A percentile compares a stretch with the other conserved stretches of the same genome.
Evolutionary conservation across 768 basidiomycete genomes (phyloP).

Genomic region (Chiua virens): DNA sequence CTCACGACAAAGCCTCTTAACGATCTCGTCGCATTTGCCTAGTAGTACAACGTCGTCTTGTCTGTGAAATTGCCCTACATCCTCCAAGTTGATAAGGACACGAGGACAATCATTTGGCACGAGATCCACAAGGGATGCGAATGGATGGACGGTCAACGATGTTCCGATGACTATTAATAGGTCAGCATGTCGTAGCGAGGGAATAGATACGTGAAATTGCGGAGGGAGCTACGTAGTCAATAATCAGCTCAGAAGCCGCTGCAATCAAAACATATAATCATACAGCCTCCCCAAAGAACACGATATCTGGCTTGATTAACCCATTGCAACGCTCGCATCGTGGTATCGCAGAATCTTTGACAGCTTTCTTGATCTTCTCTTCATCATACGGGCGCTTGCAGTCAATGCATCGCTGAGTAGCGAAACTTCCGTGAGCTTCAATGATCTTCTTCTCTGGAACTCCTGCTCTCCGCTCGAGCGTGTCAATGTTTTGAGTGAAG

Average conservation of each 20-base stretch:
- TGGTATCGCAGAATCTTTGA: slow-evolving; percentile 58
- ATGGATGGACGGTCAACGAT: slow-evolving; percentile 83
- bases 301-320: slow-evolving; percentile 90
- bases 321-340: slow-evolving; percentile 68
- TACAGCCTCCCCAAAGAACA: slow-evolving; percentile 86
- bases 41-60: slow-evolving; percentile 63
- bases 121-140: slow-evolving; percentile 70
- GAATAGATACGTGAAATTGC: slow-evolving; percentile 59
- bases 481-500: slow-evolving; percentile 93
- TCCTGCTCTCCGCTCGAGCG: slow-evolving; percentile 82
- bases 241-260: not conserved
- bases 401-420: slow-evolving; percentile 77
- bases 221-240: slow-evolving; percentile 61
- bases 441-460: slow-evolving; percentile 73
- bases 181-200: slow-evolving; percentile 64
- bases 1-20: slow-evolving; percentile 58
- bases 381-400: slow-evolving; percentile 63
- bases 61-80: slow-evolving; percentile 66
- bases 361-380: slow-evolving; percentile 63
- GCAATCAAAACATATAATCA: slow-evolving; percentile 17
- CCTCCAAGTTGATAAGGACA: slow-evolving; percentile 86
- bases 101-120: slow-evolving; percentile 65
- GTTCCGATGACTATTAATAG: slow-evolving; percentile 91
- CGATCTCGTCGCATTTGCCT: slow-evolving; percentile 70
- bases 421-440: slow-evolving; percentile 97